A percentile compares a stretch with the other conserved stretches of the same genome.
These are phyloP conservation scores for Periglandula ipomoeae DNA, from an alignment of 2,329 filamentous ascomycete species.

Conservation along the genomic window DNA sequence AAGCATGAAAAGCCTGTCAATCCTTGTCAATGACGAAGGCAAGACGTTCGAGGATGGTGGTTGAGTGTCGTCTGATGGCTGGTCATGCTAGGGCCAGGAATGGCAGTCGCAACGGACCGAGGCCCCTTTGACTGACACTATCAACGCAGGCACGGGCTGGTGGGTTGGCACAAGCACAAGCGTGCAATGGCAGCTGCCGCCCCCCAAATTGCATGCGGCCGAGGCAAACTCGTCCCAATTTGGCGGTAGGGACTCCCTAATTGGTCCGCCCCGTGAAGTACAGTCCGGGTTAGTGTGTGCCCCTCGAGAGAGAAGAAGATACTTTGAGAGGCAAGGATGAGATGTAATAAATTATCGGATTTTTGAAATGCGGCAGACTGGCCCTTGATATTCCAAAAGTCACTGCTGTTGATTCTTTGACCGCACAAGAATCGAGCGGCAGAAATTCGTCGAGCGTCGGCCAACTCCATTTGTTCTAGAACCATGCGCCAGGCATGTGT, in stretches of 20 bases:
- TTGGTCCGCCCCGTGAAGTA: neutral
- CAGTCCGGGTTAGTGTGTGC: neutral
- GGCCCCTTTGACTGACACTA: neutral
- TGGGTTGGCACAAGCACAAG: neutral
- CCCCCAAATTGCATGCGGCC: neutral
- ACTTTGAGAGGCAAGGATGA: no score
- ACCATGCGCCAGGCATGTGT: no score
- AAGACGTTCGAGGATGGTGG: neutral
- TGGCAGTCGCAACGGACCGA: neutral
- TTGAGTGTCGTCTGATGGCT: neutral
- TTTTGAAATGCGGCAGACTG: no score
- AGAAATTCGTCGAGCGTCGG: no score
- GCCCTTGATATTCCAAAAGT: no score
- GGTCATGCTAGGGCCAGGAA: neutral
- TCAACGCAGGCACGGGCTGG: neutral
- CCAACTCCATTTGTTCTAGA: no score
- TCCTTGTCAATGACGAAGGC: neutral
- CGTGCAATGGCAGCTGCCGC: neutral
- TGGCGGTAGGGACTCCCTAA: neutral
- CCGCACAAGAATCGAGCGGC: no score
- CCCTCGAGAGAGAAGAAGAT: no score
- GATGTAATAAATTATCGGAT: no score
- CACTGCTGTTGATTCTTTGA: no score
- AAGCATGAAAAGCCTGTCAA: neutral
- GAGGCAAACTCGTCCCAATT: slow-evolving; percentile 3